Conservation (phyloP, 208 protist species). For the Wallacemonas rigidus region DNA sequence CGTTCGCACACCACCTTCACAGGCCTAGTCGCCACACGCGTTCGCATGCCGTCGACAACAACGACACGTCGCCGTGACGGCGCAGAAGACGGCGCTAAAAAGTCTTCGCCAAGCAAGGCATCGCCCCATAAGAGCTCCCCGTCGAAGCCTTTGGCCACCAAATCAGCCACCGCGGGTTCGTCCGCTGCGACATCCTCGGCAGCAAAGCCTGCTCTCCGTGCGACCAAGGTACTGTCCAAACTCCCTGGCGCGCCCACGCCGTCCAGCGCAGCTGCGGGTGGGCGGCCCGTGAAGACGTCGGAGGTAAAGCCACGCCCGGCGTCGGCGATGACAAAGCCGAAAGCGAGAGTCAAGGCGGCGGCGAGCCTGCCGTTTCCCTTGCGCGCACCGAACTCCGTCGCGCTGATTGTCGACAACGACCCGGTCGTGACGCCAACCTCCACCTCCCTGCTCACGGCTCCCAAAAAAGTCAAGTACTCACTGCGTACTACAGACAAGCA, state of each 20-base stretch:
- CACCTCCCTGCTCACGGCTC: slow-evolving; percentile 4
- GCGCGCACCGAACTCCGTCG: neutral
- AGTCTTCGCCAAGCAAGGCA: slow-evolving; percentile 4
- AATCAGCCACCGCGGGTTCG: neutral
- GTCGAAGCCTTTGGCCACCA: neutral
- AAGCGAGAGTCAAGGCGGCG: slow-evolving; percentile 9
- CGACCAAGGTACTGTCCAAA: neutral
- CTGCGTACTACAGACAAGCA: slow-evolving; percentile 58
- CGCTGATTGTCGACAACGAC: slow-evolving; percentile 15
- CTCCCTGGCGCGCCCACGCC: neutral
- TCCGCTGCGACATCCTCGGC: neutral
- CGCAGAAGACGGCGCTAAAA: neutral
- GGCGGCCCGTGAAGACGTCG: neutral
- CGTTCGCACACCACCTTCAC: too few relatives aligned
- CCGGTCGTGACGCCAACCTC: slow-evolving; percentile 12
- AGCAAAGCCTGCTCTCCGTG: too few relatives aligned
- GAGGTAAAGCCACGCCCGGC: neutral
- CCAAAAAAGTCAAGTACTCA: slow-evolving; percentile 27
- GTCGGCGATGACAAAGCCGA: neutral
- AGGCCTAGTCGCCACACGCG: neutral
- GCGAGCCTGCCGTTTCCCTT: neutral
- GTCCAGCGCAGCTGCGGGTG: neutral
- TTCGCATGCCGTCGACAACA: neutral
- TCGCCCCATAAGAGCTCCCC: neutral
- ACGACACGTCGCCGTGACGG: neutral